Evolutionary conservation across 1,139 yeast species (phyloP).

Genomic region (Saccharomyces hybrid): DNA sequence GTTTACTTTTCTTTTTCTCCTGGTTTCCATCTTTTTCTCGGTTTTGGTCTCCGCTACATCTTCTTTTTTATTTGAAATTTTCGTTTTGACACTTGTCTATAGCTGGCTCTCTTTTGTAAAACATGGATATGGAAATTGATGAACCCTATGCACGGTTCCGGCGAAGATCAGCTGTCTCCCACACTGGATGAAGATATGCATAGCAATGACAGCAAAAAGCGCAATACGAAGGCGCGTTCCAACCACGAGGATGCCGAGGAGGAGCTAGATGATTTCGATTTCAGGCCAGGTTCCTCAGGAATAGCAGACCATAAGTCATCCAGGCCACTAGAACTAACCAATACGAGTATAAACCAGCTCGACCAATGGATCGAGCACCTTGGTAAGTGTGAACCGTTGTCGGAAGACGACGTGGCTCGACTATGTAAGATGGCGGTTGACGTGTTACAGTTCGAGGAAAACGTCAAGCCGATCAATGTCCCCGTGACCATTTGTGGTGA

Average conservation of each 20-base stretch:
- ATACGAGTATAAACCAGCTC: slow-evolving; percentile 49
- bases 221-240: not conserved
- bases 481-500: slow-evolving; percentile 86
- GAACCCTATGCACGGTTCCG: slow-evolving; percentile 67
- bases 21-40: not conserved
- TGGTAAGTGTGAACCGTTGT: slow-evolving; percentile 69
- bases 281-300: slow-evolving; percentile 19
- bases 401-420: slow-evolving; percentile 70
- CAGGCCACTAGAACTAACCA: slow-evolving; percentile 32
- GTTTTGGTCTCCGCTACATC: not conserved
- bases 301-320: slow-evolving; percentile 33
- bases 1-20: not conserved
- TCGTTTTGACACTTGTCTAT: not conserved
- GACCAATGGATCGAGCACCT: slow-evolving; percentile 85
- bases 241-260: slow-evolving; percentile 11
- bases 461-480: slow-evolving; percentile 85
- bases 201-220: slow-evolving; percentile 3
- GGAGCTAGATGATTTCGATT: slow-evolving; percentile 11
- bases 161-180: slow-evolving; percentile 36
- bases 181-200: slow-evolving; percentile 27
- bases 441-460: slow-evolving; percentile 71
- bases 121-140: slow-evolving; percentile 60
- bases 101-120: not conserved
- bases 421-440: slow-evolving; percentile 87
- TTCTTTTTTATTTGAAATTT: not conserved